A percentile compares a stretch with the other conserved stretches of the same genome.
Conservation (phyloP, 2,329 filamentous ascomycete species). For the Colletotrichum sp. region DNA sequence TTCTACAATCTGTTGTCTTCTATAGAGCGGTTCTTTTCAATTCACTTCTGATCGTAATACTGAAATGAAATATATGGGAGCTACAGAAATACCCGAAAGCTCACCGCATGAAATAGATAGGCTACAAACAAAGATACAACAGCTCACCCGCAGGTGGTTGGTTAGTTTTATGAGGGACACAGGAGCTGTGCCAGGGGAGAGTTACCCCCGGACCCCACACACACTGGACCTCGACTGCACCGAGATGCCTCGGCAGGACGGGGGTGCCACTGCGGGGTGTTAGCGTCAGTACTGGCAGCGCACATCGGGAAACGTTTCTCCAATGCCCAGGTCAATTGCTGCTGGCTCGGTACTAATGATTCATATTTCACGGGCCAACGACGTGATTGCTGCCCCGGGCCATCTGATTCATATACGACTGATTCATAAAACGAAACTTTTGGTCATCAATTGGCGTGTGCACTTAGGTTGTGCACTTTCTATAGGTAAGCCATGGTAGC, state of each 20-base stretch:
- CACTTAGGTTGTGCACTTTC: background rate
- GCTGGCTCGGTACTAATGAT: background rate
- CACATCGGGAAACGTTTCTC: background rate
- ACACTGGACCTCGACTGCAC: background rate
- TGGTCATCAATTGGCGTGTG: background rate
- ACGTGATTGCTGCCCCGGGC: background rate
- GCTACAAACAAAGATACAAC: background rate
- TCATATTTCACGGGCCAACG: background rate
- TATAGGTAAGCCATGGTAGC: background rate
- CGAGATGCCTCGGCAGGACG: slow-evolving; percentile 19
- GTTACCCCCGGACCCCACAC: slow-evolving; percentile 21
- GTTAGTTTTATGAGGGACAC: background rate
- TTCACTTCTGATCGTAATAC: background rate
- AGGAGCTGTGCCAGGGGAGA: background rate
- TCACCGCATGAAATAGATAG: background rate
- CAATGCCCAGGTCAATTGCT: background rate
- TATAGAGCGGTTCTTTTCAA: background rate
- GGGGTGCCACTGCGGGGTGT: slow-evolving; percentile 12
- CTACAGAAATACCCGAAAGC: background rate
- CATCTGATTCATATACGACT: background rate
- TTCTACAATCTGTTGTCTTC: background rate
- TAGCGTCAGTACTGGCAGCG: background rate
- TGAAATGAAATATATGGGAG: background rate
- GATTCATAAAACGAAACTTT: background rate
- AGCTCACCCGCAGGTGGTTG: background rate